Evolutionary conservation across 306 rosid genomes (phyloP).

Genomic region (Sophora flavescens): DNA sequence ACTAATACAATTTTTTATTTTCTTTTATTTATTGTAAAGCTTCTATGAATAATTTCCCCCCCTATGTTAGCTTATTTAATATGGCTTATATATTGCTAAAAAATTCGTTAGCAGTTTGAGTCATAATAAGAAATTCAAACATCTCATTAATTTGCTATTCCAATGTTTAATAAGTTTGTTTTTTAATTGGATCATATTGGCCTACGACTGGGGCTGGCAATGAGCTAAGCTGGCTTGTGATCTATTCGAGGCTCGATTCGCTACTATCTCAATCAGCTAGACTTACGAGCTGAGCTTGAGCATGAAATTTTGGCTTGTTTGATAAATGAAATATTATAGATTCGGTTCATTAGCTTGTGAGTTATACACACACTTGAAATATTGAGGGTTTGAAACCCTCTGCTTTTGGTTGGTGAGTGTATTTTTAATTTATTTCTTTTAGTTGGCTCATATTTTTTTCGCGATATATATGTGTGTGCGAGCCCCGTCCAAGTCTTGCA

Average conservation of each 20-base stretch:
- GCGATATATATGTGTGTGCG: too few relatives aligned
- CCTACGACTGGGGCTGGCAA: not conserved
- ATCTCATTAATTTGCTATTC: conserved; percentile 23
- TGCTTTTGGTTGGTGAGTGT: too few relatives aligned
- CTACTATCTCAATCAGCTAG: too few relatives aligned
- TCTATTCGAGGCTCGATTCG: not conserved
- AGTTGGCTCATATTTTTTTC: too few relatives aligned
- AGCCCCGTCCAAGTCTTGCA: too few relatives aligned
- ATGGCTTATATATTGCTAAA: not conserved
- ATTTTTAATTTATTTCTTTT: too few relatives aligned
- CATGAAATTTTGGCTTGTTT: not conserved
- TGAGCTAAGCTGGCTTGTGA: not conserved
- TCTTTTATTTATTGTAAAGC: conserved; percentile 4
- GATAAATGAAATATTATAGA: not conserved
- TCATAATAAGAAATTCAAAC: conserved; percentile 10
- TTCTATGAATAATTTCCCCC: not conserved
- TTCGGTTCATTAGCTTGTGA: not conserved
- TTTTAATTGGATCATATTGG: conserved; percentile 17
- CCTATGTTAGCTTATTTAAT: conserved; percentile 12
- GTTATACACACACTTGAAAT: too few relatives aligned
- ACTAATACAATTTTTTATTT: not conserved
- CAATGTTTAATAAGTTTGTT: conserved; percentile 9
- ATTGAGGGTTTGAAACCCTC: too few relatives aligned
- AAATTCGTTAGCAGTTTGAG: conserved; percentile 12
- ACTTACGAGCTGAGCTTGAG: not conserved